These are phyloP conservation scores for Lignosus rhinocerotis DNA, from an alignment of 1,284 basidiomycete genomes.

Conservation along the genomic window DNA sequence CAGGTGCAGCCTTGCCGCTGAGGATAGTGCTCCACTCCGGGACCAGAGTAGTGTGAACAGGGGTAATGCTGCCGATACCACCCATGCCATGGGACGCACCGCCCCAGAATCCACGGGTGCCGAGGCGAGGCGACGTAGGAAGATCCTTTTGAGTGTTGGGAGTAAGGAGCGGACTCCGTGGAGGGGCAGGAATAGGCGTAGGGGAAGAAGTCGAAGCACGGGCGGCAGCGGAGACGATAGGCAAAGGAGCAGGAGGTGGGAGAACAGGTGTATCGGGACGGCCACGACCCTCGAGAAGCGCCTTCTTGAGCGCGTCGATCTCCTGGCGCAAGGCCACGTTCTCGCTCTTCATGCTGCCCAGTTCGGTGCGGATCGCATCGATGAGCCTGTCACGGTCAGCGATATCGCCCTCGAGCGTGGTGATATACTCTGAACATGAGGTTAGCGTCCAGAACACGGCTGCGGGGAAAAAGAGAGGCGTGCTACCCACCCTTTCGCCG, in stretches of 20 bases:
- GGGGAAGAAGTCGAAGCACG: conserved; percentile 25
- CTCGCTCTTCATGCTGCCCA: conserved; percentile 78
- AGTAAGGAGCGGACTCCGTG: conserved; percentile 46
- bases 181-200: conserved; percentile 22
- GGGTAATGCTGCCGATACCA: conserved; percentile 69
- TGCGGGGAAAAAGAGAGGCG: conserved; percentile 2
- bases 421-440: conserved; percentile 78
- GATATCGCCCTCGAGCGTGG: conserved; percentile 91
- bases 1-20: conserved; percentile 35
- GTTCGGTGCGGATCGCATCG: conserved; percentile 84
- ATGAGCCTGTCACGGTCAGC: conserved; percentile 91
- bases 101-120: conserved; percentile 70
- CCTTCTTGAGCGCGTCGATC: conserved; percentile 81
- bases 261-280: conserved; percentile 38
- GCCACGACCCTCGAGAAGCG: conserved; percentile 63
- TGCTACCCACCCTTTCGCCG: conserved; percentile 78
- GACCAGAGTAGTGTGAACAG: conserved; percentile 83
- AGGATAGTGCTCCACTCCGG: conserved; percentile 50
- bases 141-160: conserved; percentile 87
- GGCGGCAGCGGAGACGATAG: conserved; percentile 32
- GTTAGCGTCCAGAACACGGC: background rate
- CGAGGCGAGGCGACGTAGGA: conserved; percentile 59
- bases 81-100: conserved; percentile 46
- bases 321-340: conserved; percentile 86
- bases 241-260: conserved; percentile 48